Evolutionary conservation across 257 asterid species (phyloP).

Genomic region (Primulina eburnea): DNA sequence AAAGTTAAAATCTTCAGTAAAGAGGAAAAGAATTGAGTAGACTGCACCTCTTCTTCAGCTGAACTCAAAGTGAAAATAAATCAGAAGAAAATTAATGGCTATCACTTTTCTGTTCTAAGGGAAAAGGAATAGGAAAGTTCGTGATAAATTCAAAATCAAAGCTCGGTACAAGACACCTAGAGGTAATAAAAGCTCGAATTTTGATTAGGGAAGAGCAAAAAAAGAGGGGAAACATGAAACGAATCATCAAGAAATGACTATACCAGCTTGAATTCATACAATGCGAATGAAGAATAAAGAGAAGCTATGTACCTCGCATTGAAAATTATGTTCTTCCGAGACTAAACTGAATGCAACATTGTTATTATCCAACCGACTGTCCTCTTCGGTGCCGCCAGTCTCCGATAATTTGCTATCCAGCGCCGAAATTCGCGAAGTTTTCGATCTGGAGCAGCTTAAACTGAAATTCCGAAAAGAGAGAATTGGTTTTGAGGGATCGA

Average conservation of each 20-base stretch:
- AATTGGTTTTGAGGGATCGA: conserved; percentile 17
- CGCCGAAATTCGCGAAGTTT: conserved; percentile 38
- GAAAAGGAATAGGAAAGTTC: not conserved
- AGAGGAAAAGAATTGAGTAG: no score
- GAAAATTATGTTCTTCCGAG: conserved; percentile 34
- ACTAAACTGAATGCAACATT: conserved; percentile 34
- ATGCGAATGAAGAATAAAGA: not conserved
- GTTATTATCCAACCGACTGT: conserved; percentile 23
- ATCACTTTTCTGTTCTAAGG: no score
- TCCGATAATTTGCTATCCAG: conserved; percentile 34
- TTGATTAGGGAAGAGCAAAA: not conserved
- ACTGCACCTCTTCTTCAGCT: no score
- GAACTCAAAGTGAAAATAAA: no score
- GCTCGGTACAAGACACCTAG: not conserved
- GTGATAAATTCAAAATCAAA: not conserved
- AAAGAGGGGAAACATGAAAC: no score
- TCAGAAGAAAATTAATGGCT: no score
- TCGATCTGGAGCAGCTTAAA: conserved; percentile 24
- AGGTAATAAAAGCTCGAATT: not conserved
- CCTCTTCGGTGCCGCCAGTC: conserved; percentile 41
- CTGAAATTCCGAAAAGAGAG: conserved; percentile 23
- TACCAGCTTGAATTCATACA: not conserved
- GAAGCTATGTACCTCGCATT: conserved; percentile 40
- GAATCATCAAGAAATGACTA: no score
- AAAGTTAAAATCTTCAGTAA: no score